Evolutionary conservation across 495 filamentous ascomycete genomes (phyloP), one percentile per base, ranked within the genome.

Genomic region (Hypoxylon subgilvum): DNA sequence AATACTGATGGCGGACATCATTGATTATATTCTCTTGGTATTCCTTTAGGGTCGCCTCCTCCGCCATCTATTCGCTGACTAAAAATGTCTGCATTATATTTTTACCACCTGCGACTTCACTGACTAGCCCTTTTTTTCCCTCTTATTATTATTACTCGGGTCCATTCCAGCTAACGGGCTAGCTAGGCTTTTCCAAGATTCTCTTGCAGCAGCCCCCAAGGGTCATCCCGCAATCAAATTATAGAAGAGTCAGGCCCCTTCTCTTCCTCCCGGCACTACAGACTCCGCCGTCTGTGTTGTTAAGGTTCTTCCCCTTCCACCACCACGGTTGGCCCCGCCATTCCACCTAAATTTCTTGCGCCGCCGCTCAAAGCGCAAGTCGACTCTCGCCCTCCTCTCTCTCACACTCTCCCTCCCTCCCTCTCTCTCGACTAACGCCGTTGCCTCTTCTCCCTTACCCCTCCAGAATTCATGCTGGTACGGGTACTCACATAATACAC

Each of bases 181-280:
- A 64, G 49, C 61, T 64, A 64, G 61, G 50, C 61, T 59, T 43
- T 58, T 64, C 61, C 61, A 59, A 64, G 61, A 64, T 64, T 64
- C 57, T 60, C 46, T 56, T 65, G 62, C 62, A 61, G 61, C 57
- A 52, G 51, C 62, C 62, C 59, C 54, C 55, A 63, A 66, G 66
- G 63, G 63, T 63, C 51, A 63, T 69, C 63, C 62, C 66, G 63
- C 63, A 61, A 52, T 41, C 63, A 61, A 61, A 60, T 35, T 61
- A 61, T 61, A 65, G 41, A 66, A 63, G 57, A 55, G 49, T 63
- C 41, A 68, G 45, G 18, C 57, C 63, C 50, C 45, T 49, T 63
- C 50, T 48, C 61, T 61, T 61, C 62, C 51, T 52, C 52, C 62
- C 62, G 57, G 51, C 57, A 57, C 62, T 56, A 56, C 52, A 61